Conservation (phyloP, 2,329 filamentous ascomycete genomes). For the Aspergillus spinulosporus region DNA sequence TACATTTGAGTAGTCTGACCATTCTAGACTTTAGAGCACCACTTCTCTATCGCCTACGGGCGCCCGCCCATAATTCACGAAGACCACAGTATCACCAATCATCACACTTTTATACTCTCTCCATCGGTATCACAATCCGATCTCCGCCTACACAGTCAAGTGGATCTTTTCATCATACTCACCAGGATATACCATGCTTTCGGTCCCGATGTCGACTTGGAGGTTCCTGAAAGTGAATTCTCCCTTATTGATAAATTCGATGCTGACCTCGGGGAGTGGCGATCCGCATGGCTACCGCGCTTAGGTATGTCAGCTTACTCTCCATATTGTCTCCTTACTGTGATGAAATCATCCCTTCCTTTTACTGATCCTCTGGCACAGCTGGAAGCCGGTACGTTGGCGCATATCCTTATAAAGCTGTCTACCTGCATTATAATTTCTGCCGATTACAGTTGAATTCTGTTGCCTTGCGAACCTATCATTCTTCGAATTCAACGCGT, state of each 20-base stretch:
- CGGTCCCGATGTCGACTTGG: slow-evolving; percentile 45
- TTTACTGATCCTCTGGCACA: slow-evolving; percentile 20
- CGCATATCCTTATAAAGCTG: slow-evolving; percentile 53
- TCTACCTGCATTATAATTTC: slow-evolving; percentile 54
- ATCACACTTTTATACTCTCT: slow-evolving; percentile 35
- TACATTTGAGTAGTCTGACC: slow-evolving; percentile 17
- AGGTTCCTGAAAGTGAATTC: slow-evolving; percentile 43
- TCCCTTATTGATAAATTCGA: slow-evolving; percentile 44
- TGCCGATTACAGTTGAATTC: slow-evolving; percentile 54
- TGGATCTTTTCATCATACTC: slow-evolving; percentile 47
- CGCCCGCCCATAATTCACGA: slow-evolving; percentile 48
- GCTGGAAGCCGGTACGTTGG: slow-evolving; percentile 50
- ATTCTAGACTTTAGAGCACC: slow-evolving; percentile 43
- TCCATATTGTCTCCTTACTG: no score
- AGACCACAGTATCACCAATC: slow-evolving; percentile 40
- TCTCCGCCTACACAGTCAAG: slow-evolving; percentile 43
- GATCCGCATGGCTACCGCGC: slow-evolving; percentile 36
- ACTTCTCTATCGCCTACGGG: slow-evolving; percentile 48
- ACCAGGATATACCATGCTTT: slow-evolving; percentile 48
- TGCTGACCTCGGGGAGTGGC: slow-evolving; percentile 42
- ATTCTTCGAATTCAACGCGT: slow-evolving; percentile 38
- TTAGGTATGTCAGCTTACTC: slow-evolving; percentile 28
- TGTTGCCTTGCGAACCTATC: slow-evolving; percentile 50
- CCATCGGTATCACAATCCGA: slow-evolving; percentile 37
- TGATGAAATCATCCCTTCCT: neutral